Conservation (phyloP, 2,329 filamentous ascomycete species). For the Sphaerulina musiva region DNA sequence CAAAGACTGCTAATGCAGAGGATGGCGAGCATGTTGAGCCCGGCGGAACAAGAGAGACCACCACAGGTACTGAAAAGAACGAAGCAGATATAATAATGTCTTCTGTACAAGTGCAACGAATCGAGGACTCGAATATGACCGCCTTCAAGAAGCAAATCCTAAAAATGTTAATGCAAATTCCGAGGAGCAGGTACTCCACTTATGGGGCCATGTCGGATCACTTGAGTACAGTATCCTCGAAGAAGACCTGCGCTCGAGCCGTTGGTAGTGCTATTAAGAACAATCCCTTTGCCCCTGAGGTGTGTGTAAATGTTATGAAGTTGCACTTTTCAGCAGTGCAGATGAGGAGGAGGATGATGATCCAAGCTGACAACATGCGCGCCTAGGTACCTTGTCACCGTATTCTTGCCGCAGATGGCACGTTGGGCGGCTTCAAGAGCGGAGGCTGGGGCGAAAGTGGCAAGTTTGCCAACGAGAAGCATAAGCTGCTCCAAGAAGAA, state of each 20-base stretch:
- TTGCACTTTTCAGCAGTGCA: no score
- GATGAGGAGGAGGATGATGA: background rate
- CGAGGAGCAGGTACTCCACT: constrained; percentile 33
- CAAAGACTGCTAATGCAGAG: background rate
- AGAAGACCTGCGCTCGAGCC: constrained; percentile 35
- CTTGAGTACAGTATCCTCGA: constrained; percentile 27
- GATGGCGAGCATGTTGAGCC: background rate
- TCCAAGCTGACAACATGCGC: background rate
- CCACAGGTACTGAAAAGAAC: background rate
- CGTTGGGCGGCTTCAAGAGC: constrained; percentile 45
- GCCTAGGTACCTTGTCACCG: constrained; percentile 38
- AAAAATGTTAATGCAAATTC: constrained; percentile 33
- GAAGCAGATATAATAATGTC: constrained; percentile 19
- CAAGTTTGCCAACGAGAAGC: constrained; percentile 39
- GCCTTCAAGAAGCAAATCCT: constrained; percentile 41
- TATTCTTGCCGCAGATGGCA: constrained; percentile 32
- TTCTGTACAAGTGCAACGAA: constrained; percentile 34
- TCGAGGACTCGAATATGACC: constrained; percentile 44
- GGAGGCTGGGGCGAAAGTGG: constrained; percentile 46
- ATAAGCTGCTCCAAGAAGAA: constrained; percentile 38
- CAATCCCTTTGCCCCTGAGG: constrained; percentile 39
- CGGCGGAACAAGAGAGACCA: background rate
- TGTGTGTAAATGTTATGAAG: background rate
- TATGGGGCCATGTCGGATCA: constrained; percentile 34
- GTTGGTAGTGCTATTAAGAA: constrained; percentile 39